Evolutionary conservation across 192 early-diverging fungal species (phyloP), one percentile per base, ranked within the genome.

Genomic region (Endogone sp.): DNA sequence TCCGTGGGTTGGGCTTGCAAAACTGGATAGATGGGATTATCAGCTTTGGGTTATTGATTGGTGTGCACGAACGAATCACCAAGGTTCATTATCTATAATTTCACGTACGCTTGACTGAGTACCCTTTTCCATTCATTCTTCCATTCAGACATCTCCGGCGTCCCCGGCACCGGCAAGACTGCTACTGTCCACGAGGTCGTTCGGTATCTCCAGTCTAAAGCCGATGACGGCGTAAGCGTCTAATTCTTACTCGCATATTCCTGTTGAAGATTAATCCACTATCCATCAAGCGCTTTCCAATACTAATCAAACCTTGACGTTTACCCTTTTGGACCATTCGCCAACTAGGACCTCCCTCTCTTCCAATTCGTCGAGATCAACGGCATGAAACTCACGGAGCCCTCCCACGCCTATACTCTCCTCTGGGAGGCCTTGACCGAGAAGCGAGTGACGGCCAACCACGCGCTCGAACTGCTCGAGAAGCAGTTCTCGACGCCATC

Each of bases 131-230:
- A n/a, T 4, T 24, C 20, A 2, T 13, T 26, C 8, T 24, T 64
- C 23, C 26, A 10, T 67, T 10, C 75, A 91, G 90, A 95, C 73
- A 93, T 99, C 24, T 96, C 95, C 26, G 96, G 95, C 3, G 93
- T 96, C 4, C 96, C 97, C 2, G 97, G 97, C 4, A 97, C 95
- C 2, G 97, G 97, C 49, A 99, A 99, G 76, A 99, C 97, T 0
- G 97, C 96, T 0, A 98, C 97, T 0, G 93, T 98, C 0, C 81
- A 87, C 27, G 90, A 92, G 66, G 93, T 93, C 0, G 88, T 99
- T 27, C 85, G 91, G 30, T 78, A 82, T 31, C 75, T 98, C 54
- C 81, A 88, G 37, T 69, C 80, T 23, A 81, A 85, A 63, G 83
- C 79, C 29, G 83, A 84, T 13, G 75, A 73, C 31, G 83, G 83